Evolutionary conservation across 192 early-diverging fungal genomes (phyloP), one percentile per base, ranked within the genome.

Genomic region (Rhizophagus clarus): DNA sequence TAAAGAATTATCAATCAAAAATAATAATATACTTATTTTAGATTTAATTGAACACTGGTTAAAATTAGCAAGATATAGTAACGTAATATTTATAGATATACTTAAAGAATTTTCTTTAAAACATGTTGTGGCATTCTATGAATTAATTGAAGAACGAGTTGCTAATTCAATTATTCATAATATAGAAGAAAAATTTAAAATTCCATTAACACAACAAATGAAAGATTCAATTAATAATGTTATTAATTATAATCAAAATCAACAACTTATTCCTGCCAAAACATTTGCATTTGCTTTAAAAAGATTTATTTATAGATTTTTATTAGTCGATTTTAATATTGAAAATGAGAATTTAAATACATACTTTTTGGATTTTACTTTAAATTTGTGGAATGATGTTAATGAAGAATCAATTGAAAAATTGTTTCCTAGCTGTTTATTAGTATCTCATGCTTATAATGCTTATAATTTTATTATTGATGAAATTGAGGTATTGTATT

Each of bases 21-120:
- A 51, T 49, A 5, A 42, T 28, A 37, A 49, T 17, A 72, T 75
- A 1, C n/a, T 70, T 20, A 47, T 79, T 56, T 75, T 14, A 28
- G 64, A 79, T 67, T 79, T 75, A 56, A 56, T 67, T 31, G 37
- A 79, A 24, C 71, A 79, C 31, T 79, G 77, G 77, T 31, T 79
- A 31, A 79, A 73, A 34, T 29, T 79, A 71, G 17, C 3, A 20
- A 31, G 40, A 1, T 28, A 37, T 42, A 32, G 60, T 22, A 45
- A n/a, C n/a, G n/a, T 29, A 49, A 47, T 15, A n/a, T 29, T 3
- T n/a, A 37, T 14, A 5, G 34, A 40, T 49, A 67, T 75, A 70
- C 11, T 61, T 45, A 37, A 72, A 47, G 31, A 26, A n/a, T 51
- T 79, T 28, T n/a, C 75, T 32, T 20, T 79, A 14, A 79, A 70